These are phyloP conservation scores for Beauveria sp. DNA, from an alignment of 2,329 filamentous ascomycete genomes.

Conservation along the genomic window DNA sequence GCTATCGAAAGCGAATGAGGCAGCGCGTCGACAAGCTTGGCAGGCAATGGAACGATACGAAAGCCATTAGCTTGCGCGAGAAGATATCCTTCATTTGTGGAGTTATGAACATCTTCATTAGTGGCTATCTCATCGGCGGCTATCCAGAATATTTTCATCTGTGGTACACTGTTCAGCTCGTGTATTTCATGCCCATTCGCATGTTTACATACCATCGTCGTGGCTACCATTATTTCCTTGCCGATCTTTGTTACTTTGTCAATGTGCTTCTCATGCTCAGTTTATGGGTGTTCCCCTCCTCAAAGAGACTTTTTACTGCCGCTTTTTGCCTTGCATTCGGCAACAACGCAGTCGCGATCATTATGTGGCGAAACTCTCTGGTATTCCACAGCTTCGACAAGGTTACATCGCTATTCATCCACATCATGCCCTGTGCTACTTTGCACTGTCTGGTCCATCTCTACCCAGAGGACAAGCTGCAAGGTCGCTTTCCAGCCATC, in stretches of 20 bases:
- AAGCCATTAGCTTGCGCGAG: conserved; percentile 79
- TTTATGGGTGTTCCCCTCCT: conserved; percentile 84
- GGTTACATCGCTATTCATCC: conserved; percentile 95
- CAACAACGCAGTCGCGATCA: conserved; percentile 95
- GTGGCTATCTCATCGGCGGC: conserved; percentile 85
- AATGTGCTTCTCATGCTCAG: conserved; percentile 76
- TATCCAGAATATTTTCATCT: conserved; percentile 79
- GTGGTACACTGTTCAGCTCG: conserved; percentile 82
- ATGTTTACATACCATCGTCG: conserved; percentile 85
- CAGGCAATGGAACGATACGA: conserved; percentile 80
- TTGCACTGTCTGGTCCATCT: conserved; percentile 90
- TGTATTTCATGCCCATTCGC: conserved; percentile 96
- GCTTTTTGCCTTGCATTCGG: conserved; percentile 89
- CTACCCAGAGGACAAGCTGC: conserved; percentile 56
- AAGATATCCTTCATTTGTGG: conserved; percentile 95
- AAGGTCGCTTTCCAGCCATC: conserved; percentile 71
- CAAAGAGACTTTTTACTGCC: conserved; percentile 85
- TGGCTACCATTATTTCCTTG: conserved; percentile 94
- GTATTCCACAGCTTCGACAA: conserved; percentile 99
- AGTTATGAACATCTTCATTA: conserved; percentile 95
- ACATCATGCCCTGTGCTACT: conserved; percentile 96
- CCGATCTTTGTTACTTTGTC: conserved; percentile 97
- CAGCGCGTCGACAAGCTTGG: conserved; percentile 81
- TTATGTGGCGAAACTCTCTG: conserved; percentile 98
- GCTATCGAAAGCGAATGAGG: conserved; percentile 82